Evolutionary conservation across 2,329 filamentous ascomycete species (phyloP).

Genomic region (Nothophoma quercina): DNA sequence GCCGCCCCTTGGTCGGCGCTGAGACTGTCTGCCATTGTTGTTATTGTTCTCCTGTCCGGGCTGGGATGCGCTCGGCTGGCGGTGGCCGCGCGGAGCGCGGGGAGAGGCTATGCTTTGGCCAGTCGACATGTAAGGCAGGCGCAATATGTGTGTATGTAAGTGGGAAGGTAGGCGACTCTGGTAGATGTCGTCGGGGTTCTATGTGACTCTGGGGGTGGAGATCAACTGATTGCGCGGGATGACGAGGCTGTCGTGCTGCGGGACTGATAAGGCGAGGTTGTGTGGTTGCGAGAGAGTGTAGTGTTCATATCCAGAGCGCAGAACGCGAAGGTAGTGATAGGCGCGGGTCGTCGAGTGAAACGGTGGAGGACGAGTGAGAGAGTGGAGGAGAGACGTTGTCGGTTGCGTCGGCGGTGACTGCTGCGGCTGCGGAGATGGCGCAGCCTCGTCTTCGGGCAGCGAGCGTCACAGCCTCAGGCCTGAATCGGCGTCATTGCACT

Average conservation of each 20-base stretch:
- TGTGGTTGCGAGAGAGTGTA: slow-evolving; percentile 34
- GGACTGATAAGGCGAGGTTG: slow-evolving; percentile 29
- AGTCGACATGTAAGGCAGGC: slow-evolving; percentile 42
- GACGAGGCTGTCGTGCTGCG: slow-evolving; percentile 31
- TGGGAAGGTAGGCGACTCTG: slow-evolving; percentile 24
- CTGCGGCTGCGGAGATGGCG: slow-evolving; percentile 31
- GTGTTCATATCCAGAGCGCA: slow-evolving; percentile 45
- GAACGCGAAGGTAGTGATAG: slow-evolving; percentile 32
- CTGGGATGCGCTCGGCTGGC: slow-evolving; percentile 41
- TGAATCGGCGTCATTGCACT: slow-evolving; percentile 7
- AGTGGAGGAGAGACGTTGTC: slow-evolving; percentile 7
- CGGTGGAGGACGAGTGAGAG: slow-evolving; percentile 21
- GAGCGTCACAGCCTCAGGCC: slow-evolving; percentile 20
- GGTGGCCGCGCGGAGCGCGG: slow-evolving; percentile 41
- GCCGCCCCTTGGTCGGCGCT: slow-evolving; percentile 42
- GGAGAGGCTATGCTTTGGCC: slow-evolving; percentile 43
- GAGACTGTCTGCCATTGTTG: slow-evolving; percentile 36
- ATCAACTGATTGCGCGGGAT: slow-evolving; percentile 28
- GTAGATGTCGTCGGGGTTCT: slow-evolving; percentile 36
- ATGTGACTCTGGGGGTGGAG: slow-evolving; percentile 26
- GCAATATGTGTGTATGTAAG: slow-evolving; percentile 1
- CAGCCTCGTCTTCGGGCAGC: slow-evolving; percentile 26
- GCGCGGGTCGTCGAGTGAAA: slow-evolving; percentile 28
- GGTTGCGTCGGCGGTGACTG: slow-evolving; percentile 26
- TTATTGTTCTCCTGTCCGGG: slow-evolving; percentile 27